Evolutionary conservation across 192 early-diverging fungal species (phyloP), one percentile per base, ranked within the genome.

Genomic region (Lunasporangiospora selenospora): DNA sequence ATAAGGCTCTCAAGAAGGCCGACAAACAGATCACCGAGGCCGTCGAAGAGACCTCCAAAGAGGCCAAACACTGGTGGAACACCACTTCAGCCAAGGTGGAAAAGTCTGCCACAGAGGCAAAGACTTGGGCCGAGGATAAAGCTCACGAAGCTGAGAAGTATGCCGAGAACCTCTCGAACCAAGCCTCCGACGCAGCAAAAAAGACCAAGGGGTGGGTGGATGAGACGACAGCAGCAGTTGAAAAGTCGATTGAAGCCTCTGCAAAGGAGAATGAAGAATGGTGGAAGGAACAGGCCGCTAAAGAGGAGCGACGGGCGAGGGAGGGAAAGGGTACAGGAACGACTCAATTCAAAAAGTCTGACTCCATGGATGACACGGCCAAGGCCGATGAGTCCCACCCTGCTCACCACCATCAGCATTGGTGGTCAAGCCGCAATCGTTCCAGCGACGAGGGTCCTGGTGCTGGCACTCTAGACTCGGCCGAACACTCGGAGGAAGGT

Each of bases 141-240:
- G 47, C 67, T 15, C 53, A 62, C 31, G 59, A 71, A 24, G 67
- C 58, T 19, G 58, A 50, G 19, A 71, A 62, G 46, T 37, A 45
- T 7, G 53, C 38, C 4, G 67, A 57, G 15, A 53, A 58, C 29
- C 48, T 58, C 40, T 53, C 61, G 8, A 16, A 12, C 24, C 53
- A 63, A 34, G 61, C 61, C 18, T 15, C 13, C 10, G 61, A 58
- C 43, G 55, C 18, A 9, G 58, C 67, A 31, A 46, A 71, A 5
- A 61, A 60, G 47, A 54, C 59, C 16, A 51, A 62, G 33, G 53
- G 33, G 19, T 62, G 59, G 59, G 53, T 71, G 2, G 58, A 56
- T 0, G 59, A 55, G 9, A 48, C 31, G 15, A n/a, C 41, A 0
- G 53, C 39, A 2, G 3, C 18, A 1, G 33, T 71, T 3, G 67